phyloP scores from a whole-genome alignment of 805 yeast species.

The Yarrowia alimentaria region DNA sequence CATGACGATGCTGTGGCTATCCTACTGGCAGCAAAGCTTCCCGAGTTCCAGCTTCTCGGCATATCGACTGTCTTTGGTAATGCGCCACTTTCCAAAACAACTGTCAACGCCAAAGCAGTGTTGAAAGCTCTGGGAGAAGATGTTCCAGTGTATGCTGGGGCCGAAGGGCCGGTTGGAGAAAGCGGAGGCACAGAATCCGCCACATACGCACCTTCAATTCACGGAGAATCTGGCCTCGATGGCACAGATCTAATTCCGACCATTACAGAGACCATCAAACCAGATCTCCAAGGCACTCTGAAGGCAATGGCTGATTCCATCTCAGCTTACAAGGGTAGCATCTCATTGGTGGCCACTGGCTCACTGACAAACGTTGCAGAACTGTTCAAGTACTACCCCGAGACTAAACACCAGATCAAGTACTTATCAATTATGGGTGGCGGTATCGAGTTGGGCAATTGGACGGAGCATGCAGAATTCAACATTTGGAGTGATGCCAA shows the following conservation, averaged over 20 bases:
- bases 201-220: slow-evolving; percentile 59
- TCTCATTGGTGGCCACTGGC: slow-evolving; percentile 72
- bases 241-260: slow-evolving; percentile 63
- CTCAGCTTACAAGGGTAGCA: slow-evolving; percentile 46
- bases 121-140: slow-evolving; percentile 55
- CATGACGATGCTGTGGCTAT: slow-evolving; percentile 84
- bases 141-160: slow-evolving; percentile 68
- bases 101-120: slow-evolving; percentile 65
- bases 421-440: slow-evolving; percentile 79
- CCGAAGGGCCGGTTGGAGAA: slow-evolving; percentile 31
- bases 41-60: slow-evolving; percentile 59
- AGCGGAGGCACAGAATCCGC: slow-evolving; percentile 42
- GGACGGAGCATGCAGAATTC: slow-evolving; percentile 63
- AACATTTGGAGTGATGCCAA: slow-evolving; percentile 73
- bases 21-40: slow-evolving; percentile 58
- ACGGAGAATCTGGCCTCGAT: slow-evolving; percentile 74
- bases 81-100: slow-evolving; percentile 60
- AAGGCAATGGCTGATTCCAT: slow-evolving; percentile 48
- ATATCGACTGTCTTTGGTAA: slow-evolving; percentile 78
- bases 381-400: slow-evolving; percentile 56
- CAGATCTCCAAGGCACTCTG: slow-evolving; percentile 42
- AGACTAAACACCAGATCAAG: slow-evolving; percentile 48
- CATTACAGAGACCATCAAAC: slow-evolving; percentile 42
- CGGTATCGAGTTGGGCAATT: slow-evolving; percentile 48
- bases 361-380: slow-evolving; percentile 70